These are phyloP conservation scores for Delphinella strobiligena DNA, from an alignment of 2,329 filamentous ascomycete species.

Conservation along the genomic window DNA sequence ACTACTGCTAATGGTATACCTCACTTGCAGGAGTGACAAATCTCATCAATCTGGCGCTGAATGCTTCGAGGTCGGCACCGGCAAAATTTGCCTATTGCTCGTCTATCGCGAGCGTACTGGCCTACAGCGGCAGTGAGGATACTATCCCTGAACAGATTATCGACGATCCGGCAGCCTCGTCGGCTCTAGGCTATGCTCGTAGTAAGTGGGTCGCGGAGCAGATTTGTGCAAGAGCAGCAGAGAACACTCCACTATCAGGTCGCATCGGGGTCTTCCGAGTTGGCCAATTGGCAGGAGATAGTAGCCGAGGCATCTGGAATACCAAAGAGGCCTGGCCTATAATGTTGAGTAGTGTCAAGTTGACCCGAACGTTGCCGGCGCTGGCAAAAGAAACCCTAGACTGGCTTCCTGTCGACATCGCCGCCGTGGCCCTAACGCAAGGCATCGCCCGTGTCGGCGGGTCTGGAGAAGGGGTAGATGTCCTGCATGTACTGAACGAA, in stretches of 20 bases:
- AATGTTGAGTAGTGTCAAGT: conserved; percentile 29
- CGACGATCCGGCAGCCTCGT: conserved; percentile 29
- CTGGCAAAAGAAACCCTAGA: conserved; percentile 25
- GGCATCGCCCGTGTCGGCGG: conserved; percentile 17
- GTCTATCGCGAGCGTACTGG: conserved; percentile 35
- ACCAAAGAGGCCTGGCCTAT: conserved; percentile 37
- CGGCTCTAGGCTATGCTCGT: conserved; percentile 41
- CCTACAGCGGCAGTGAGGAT: conserved; percentile 11
- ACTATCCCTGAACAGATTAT: conserved; percentile 32
- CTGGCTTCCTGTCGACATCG: conserved; percentile 38
- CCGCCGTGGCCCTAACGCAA: conserved; percentile 30
- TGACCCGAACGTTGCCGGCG: conserved; percentile 28
- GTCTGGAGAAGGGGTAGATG: conserved; percentile 12
- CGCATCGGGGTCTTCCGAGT: conserved; percentile 33
- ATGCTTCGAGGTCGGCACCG: conserved; percentile 11
- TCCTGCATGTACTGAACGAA: conserved; percentile 41
- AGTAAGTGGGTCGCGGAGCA: conserved; percentile 49
- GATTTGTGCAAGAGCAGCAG: conserved; percentile 33
- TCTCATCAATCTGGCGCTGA: conserved; percentile 33
- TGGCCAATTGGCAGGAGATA: conserved; percentile 37
- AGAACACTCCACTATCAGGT: conserved; percentile 18
- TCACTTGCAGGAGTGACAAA: conserved; percentile 28
- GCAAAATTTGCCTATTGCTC: conserved; percentile 40
- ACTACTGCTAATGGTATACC: neutral
- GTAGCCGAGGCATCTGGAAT: conserved; percentile 35